Conservation (phyloP, 2,329 filamentous ascomycete species). For the Claviceps arundinis region DNA sequence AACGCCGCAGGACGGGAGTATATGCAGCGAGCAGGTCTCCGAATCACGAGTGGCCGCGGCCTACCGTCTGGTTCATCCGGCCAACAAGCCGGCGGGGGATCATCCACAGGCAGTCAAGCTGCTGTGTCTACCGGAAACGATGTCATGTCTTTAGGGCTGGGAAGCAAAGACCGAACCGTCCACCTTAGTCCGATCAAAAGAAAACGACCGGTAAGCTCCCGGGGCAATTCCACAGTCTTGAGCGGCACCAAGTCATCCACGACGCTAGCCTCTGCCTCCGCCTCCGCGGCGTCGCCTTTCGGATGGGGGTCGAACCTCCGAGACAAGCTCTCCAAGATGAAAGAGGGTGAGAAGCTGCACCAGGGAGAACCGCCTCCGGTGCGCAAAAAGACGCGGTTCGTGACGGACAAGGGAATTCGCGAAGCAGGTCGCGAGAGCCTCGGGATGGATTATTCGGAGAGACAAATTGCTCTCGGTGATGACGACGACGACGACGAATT, state of each 20-base stretch:
- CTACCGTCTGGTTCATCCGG: not conserved
- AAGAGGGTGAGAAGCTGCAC: slow-evolving; percentile 40
- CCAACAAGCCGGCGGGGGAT: not conserved
- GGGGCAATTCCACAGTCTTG: slow-evolving; percentile 17
- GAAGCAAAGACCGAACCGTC: slow-evolving; percentile 28
- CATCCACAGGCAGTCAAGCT: slow-evolving; percentile 11
- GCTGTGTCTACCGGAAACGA: slow-evolving; percentile 25
- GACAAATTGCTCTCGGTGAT: slow-evolving; percentile 23
- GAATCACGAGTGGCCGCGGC: slow-evolving; percentile 1
- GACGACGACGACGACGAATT: slow-evolving; percentile 38
- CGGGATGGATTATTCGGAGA: slow-evolving; percentile 32
- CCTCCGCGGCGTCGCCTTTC: slow-evolving; percentile 15
- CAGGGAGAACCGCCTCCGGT: slow-evolving; percentile 28
- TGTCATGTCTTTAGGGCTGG: slow-evolving; percentile 24
- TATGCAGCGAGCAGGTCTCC: slow-evolving; percentile 34
- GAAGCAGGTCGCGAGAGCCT: slow-evolving; percentile 66
- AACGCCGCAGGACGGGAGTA: slow-evolving; percentile 58
- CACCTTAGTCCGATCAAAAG: slow-evolving; percentile 48
- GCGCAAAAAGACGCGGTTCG: slow-evolving; percentile 65
- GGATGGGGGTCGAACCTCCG: slow-evolving; percentile 46
- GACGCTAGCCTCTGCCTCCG: slow-evolving; percentile 1
- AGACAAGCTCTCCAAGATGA: slow-evolving; percentile 48
- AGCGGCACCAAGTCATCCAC: slow-evolving; percentile 10
- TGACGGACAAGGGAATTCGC: slow-evolving; percentile 63
- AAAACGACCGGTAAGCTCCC: slow-evolving; percentile 41